phyloP scores from a whole-genome alignment of 2,329 filamentous ascomycete genomes.

The Aspergillus ruber region DNA sequence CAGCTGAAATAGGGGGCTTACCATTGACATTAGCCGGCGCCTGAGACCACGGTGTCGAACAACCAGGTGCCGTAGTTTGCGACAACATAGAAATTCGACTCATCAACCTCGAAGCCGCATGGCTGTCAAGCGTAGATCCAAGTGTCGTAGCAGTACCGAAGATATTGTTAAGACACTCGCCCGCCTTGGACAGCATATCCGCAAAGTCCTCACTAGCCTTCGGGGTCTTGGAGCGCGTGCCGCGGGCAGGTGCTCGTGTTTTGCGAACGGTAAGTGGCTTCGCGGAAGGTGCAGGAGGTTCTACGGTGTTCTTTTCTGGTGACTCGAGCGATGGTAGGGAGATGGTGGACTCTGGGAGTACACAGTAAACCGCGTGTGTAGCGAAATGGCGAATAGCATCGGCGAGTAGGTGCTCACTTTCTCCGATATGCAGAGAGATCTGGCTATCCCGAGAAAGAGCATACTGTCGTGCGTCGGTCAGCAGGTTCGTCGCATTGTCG shows the following conservation, averaged over 20 bases:
- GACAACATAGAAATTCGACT: constrained; percentile 38
- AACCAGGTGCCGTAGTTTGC: constrained; percentile 32
- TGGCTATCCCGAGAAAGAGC: constrained; percentile 51
- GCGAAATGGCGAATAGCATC: constrained; percentile 52
- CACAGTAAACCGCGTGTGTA: constrained; percentile 76
- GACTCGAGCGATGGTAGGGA: constrained; percentile 66
- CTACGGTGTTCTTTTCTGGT: constrained; percentile 26
- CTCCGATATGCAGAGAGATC: constrained; percentile 45
- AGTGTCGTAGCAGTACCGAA: constrained; percentile 27
- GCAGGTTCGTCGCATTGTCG: constrained; percentile 50
- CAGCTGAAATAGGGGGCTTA: constrained; percentile 14
- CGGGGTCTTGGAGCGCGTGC: constrained; percentile 20
- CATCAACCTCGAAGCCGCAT: constrained; percentile 32
- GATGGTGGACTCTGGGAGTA: constrained; percentile 86
- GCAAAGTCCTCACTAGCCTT: constrained; percentile 30
- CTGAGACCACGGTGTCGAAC: constrained; percentile 19
- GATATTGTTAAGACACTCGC: constrained; percentile 25
- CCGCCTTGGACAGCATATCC: constrained; percentile 31
- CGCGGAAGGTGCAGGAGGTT: constrained; percentile 27
- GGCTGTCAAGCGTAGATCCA: constrained; percentile 35
- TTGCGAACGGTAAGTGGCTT: constrained; percentile 20
- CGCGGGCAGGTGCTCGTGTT: constrained; percentile 21
- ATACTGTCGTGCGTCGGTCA: constrained; percentile 36
- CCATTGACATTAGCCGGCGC: constrained; percentile 35
- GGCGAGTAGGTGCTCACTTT: constrained; percentile 31